Conservation (phyloP, 345 rosid genomes). For the Kernera saxatilis region DNA sequence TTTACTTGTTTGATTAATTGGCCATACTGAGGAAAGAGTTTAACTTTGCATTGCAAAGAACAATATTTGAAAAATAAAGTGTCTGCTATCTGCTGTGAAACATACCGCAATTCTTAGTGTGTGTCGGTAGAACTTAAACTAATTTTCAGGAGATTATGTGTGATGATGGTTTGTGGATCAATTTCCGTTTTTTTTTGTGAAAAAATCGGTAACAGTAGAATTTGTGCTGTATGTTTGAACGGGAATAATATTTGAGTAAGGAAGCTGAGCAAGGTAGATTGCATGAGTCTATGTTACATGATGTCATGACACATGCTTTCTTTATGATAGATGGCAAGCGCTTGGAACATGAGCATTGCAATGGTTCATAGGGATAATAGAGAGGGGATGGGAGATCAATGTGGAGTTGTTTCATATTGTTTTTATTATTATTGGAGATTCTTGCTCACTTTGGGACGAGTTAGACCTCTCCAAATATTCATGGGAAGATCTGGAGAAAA, state of each 20-base stretch:
- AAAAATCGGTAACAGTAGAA: not conserved
- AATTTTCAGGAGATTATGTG: not conserved
- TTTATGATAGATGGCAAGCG: constrained; percentile 96
- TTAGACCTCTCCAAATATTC: constrained; percentile 50
- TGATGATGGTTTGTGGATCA: not conserved
- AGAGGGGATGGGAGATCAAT: constrained; percentile 87
- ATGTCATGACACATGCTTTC: constrained; percentile 90
- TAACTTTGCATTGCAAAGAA: not conserved
- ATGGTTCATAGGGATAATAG: constrained; percentile 83
- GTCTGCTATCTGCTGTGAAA: not conserved
- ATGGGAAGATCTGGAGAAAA: constrained; percentile 57
- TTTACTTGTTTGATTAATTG: not conserved
- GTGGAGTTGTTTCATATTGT: constrained; percentile 60
- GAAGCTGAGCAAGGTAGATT: constrained; percentile 57
- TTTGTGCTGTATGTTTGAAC: not conserved
- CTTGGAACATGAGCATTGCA: constrained; percentile 94
- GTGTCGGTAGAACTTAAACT: not conserved
- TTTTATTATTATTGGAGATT: constrained; percentile 60
- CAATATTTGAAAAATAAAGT: not conserved
- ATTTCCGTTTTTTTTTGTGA: not conserved
- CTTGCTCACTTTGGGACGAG: constrained; percentile 64
- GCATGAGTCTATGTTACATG: constrained; percentile 53
- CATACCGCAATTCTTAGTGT: not conserved
- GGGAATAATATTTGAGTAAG: constrained; percentile 11
- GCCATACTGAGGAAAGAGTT: not conserved